Evolutionary conservation across 1,284 basidiomycete species (phyloP), one percentile per base, ranked within the genome.

Genomic region (Anthracocystis panici-leucophaei): DNA sequence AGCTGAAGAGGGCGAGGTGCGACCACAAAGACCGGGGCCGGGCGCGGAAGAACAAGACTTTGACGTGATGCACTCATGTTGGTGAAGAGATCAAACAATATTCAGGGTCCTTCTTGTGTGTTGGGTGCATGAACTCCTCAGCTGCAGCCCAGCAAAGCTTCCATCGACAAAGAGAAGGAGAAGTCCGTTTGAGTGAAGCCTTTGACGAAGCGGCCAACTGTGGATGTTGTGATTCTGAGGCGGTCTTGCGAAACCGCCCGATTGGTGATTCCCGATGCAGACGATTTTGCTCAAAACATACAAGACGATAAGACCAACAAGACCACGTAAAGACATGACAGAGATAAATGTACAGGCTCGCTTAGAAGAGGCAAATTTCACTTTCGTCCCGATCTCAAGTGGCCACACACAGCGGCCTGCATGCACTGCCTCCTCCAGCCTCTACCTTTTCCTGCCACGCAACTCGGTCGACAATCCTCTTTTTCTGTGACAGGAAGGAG

Each of bases 211-310:
- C 42, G 42, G 21, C 41, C 20, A 44, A 20, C 27, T 21, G 10
- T 10, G 18, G 42, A 64, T 65, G 62, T 65, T 65, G 62, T 54
- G 25, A 65, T 65, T 49, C 23, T 14, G 21, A 31, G n/a, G 11
- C 21, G 8, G 7, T n/a, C 42, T 65, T 54, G 63, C 63, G 63
- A 59, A 57, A 55, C 45, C 6, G 18, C 12, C 35, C 35, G 20
- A 59, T 41, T 49, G 29, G 25, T 21, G 4, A 3, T 10, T 33
- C 57, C 48, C 57, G 57, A 59, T 41, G 7, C 6, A 42, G 14
- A 31, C 10, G 12, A 7, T 27, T 40, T 27, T 29, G 18, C n/a
- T 16, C 9, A 33, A 33, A 46, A 23, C 46, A 31, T 10, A 16
- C 18, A 4, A 18, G 16, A 12, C 46, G 12, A 2, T 38, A 16